phyloP scores from a whole-genome alignment of 2,329 filamentous ascomycete species.

The Microdochium trichocladiopsis region DNA sequence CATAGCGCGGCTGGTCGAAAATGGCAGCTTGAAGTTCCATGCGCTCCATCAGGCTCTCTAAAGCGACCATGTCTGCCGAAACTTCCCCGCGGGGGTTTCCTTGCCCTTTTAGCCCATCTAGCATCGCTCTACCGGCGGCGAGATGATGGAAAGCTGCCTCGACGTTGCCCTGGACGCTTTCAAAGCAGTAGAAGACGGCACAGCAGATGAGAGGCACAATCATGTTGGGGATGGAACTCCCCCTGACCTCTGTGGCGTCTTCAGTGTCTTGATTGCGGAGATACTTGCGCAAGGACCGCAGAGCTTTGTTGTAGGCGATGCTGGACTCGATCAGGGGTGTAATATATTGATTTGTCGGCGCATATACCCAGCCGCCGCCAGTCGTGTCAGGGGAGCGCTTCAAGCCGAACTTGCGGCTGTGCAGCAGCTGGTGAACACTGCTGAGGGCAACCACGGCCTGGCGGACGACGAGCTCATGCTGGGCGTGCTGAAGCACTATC shows the following conservation, averaged over 20 bases:
- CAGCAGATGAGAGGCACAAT: conserved; percentile 5
- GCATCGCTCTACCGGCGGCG: background rate
- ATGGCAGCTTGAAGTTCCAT: background rate
- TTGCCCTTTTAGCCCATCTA: background rate
- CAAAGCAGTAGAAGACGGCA: conserved; percentile 7
- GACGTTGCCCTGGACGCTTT: conserved; percentile 6
- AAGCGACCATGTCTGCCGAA: background rate
- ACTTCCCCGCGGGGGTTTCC: background rate
- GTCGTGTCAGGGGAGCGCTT: too few relatives aligned
- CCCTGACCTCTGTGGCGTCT: background rate
- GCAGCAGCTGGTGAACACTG: conserved; percentile 7
- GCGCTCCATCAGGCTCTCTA: background rate
- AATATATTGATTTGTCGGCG: background rate
- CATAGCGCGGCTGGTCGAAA: background rate
- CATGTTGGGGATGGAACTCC: background rate
- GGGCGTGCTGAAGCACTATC: conserved; percentile 6
- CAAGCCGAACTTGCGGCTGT: too few relatives aligned
- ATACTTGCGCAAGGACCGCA: conserved; percentile 6
- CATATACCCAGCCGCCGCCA: too few relatives aligned
- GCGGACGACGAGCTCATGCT: conserved; percentile 6
- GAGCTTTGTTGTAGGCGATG: conserved; percentile 4
- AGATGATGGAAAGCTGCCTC: conserved; percentile 6
- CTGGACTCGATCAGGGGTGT: background rate
- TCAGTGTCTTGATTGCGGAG: background rate
- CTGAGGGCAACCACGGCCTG: conserved; percentile 7